These are phyloP conservation scores for Acacia crassicarpa DNA, from an alignment of 306 rosid species.

Conservation along the genomic window DNA sequence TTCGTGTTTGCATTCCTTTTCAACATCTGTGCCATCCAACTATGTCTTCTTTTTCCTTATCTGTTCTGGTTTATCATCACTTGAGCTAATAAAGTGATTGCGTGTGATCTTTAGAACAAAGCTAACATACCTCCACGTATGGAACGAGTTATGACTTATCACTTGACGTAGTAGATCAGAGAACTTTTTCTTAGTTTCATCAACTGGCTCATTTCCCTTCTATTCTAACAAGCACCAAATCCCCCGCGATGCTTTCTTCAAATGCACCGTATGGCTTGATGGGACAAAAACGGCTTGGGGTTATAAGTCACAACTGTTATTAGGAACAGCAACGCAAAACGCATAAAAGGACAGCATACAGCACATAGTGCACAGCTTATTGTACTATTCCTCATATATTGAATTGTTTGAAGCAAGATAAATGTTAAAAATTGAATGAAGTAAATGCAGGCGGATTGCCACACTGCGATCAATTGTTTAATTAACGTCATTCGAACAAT, in stretches of 20 bases:
- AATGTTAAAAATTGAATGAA: background rate
- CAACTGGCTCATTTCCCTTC: background rate
- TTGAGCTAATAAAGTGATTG: constrained; percentile 12
- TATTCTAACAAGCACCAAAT: background rate
- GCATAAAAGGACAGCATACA: too few species aligned
- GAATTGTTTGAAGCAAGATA: background rate
- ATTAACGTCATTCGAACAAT: background rate
- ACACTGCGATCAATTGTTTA: background rate
- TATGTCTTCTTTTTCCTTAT: background rate
- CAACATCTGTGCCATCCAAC: background rate
- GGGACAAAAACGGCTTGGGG: too few species aligned
- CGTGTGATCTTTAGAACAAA: background rate
- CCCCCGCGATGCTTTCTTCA: too few species aligned
- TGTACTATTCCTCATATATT: too few species aligned
- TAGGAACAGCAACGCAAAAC: too few species aligned
- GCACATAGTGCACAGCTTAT: too few species aligned
- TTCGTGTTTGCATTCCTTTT: constrained; percentile 31
- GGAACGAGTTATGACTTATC: constrained; percentile 4
- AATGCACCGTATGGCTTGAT: too few species aligned
- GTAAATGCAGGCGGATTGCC: background rate
- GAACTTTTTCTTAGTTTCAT: background rate
- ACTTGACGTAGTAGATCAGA: background rate
- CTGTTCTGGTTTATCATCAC: background rate
- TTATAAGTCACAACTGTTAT: too few species aligned
- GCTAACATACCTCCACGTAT: background rate